A percentile compares a stretch with the other conserved stretches of the same genome.
Evolutionary conservation across 2,329 filamentous ascomycete species (phyloP).

Genomic region (Ascochyta viciae-villosae): DNA sequence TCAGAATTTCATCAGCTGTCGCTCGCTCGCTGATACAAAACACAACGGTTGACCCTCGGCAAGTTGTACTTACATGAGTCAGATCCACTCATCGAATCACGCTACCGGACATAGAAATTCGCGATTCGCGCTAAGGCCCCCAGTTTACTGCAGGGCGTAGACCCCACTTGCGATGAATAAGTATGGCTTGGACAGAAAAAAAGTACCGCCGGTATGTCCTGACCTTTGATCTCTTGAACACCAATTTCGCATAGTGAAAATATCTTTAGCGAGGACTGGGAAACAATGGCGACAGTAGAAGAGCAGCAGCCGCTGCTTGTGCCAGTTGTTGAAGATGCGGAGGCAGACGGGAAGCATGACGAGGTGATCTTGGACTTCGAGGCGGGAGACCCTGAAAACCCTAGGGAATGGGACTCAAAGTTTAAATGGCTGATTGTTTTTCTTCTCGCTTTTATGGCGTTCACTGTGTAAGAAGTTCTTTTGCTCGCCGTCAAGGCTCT

Average conservation of each 20-base stretch:
- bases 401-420: slow-evolving; percentile 37
- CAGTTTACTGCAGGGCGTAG: slow-evolving; percentile 13
- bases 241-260: background rate
- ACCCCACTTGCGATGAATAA: slow-evolving; percentile 15
- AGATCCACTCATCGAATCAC: slow-evolving; percentile 13
- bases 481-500: background rate
- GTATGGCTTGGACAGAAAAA: slow-evolving; percentile 18
- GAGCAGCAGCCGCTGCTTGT: slow-evolving; percentile 43
- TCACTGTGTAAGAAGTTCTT: slow-evolving; percentile 40
- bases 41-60: background rate
- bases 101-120: slow-evolving; percentile 16
- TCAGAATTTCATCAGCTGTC: background rate
- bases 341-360: slow-evolving; percentile 24
- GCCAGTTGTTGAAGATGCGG: slow-evolving; percentile 27
- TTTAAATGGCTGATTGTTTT: slow-evolving; percentile 45
- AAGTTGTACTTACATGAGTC: slow-evolving; percentile 6
- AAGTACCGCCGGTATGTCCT: slow-evolving; percentile 6
- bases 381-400: slow-evolving; percentile 38
- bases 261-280: slow-evolving; percentile 1
- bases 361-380: slow-evolving; percentile 40
- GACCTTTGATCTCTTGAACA: slow-evolving; percentile 2
- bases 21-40: background rate
- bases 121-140: slow-evolving; percentile 12
- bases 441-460: slow-evolving; percentile 44
- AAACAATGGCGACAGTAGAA: slow-evolving; percentile 28